Evolutionary conservation across 768 basidiomycete species (phyloP).

Genomic region (Chalciporus sphaerocephalus): DNA sequence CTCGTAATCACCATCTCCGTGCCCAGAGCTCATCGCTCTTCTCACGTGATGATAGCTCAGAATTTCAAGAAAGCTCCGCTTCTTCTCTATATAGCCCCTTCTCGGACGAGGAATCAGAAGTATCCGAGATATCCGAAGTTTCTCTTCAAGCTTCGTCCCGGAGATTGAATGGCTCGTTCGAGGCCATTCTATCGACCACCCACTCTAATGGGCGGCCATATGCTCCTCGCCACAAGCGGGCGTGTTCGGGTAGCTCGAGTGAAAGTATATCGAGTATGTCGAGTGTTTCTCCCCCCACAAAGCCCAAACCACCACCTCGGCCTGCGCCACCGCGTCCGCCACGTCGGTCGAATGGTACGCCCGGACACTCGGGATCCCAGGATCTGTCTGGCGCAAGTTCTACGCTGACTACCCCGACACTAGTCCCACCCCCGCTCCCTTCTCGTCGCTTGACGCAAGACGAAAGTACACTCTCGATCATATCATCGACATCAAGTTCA

Average conservation of each 20-base stretch:
- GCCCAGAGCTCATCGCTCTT: slow-evolving; percentile 17
- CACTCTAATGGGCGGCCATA: neutral
- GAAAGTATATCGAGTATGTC: slow-evolving; percentile 15
- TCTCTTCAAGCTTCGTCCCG: slow-evolving; percentile 7
- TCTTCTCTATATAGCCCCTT: slow-evolving; percentile 27
- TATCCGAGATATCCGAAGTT: slow-evolving; percentile 22
- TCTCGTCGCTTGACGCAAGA: slow-evolving; percentile 25
- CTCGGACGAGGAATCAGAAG: slow-evolving; percentile 28
- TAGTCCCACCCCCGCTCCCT: slow-evolving; percentile 39
- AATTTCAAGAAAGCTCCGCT: slow-evolving; percentile 17
- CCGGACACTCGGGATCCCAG: neutral
- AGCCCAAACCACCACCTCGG: slow-evolving; percentile 23
- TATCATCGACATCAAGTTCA: neutral
- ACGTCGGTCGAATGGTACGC: slow-evolving; percentile 9
- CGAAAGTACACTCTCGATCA: slow-evolving; percentile 4
- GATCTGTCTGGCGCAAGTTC: slow-evolving; percentile 1
- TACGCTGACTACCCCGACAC: slow-evolving; percentile 10
- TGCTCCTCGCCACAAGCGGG: slow-evolving; percentile 5
- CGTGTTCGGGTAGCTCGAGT: slow-evolving; percentile 22
- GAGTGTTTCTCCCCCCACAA: slow-evolving; percentile 9
- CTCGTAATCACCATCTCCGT: slow-evolving; percentile 20
- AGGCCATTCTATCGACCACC: neutral
- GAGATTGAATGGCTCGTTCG: slow-evolving; percentile 8
- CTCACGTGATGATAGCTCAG: slow-evolving; percentile 18
- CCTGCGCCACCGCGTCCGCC: slow-evolving; percentile 22